Evolutionary conservation across 768 basidiomycete genomes (phyloP).

Genomic region (Russula abietina): DNA sequence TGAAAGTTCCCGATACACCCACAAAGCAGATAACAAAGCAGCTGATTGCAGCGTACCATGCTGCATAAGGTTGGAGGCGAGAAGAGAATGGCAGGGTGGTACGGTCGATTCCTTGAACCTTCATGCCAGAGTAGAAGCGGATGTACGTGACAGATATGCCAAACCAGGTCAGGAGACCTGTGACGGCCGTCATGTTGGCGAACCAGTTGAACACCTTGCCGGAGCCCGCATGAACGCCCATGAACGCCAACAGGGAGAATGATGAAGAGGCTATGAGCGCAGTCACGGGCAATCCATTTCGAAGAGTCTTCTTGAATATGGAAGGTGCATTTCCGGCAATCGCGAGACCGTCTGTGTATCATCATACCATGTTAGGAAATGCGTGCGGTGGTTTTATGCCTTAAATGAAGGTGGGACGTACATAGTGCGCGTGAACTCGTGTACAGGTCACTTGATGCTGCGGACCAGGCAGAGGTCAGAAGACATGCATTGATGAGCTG

Average conservation of each 20-base stretch:
- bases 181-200: conserved; percentile 49
- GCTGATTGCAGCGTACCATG: conserved; percentile 42
- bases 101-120: conserved; percentile 73
- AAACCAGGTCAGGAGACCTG: conserved; percentile 44
- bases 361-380: background rate
- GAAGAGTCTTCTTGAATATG: conserved; percentile 64
- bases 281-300: conserved; percentile 69
- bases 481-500: conserved; percentile 78
- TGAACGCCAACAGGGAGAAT: conserved; percentile 73
- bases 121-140: conserved; percentile 80
- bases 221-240: conserved; percentile 63
- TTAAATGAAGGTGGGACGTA: conserved; percentile 34
- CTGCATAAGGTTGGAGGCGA: conserved; percentile 64
- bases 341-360: conserved; percentile 66
- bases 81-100: conserved; percentile 63
- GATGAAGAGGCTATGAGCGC: conserved; percentile 61
- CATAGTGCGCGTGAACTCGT: conserved; percentile 84
- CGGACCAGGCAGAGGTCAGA: conserved; percentile 89
- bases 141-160: conserved; percentile 44
- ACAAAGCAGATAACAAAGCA: conserved; percentile 56
- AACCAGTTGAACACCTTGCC: conserved; percentile 79
- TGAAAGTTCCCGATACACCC: conserved; percentile 28
- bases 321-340: conserved; percentile 73
- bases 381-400: conserved; percentile 3
- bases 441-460: conserved; percentile 83